A percentile compares a stretch with the other conserved stretches of the same genome.
Evolutionary conservation across 1,284 basidiomycete species (phyloP).

Genomic region (Sporisorium graminicola): DNA sequence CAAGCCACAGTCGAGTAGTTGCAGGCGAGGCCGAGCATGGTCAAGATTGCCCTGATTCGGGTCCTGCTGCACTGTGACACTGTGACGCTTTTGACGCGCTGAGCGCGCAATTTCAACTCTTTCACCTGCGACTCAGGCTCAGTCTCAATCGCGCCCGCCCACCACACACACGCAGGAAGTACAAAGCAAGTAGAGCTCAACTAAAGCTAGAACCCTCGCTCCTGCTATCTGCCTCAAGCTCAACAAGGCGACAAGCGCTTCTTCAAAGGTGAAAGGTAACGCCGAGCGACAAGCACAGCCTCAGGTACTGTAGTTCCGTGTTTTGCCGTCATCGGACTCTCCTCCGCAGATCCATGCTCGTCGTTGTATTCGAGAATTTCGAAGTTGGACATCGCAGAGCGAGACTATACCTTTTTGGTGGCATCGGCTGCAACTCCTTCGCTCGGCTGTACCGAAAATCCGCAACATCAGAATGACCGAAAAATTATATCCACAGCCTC

Average conservation of each 20-base stretch:
- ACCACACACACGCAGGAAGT: no score
- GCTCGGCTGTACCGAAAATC: slow-evolving; percentile 24
- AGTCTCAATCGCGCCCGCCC: background rate
- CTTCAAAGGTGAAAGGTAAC: no score
- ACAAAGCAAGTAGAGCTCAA: no score
- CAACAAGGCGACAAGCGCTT: background rate
- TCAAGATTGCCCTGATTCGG: background rate
- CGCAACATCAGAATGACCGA: background rate
- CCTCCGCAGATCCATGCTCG: background rate
- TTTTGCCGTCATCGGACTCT: no score
- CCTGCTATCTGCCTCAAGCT: no score
- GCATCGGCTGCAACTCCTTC: slow-evolving; percentile 7
- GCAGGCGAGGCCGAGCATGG: background rate
- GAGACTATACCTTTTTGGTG: background rate
- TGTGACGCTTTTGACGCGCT: background rate
- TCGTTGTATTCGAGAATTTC: background rate
- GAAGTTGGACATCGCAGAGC: background rate
- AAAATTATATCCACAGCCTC: background rate
- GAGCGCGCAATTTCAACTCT: slow-evolving; percentile 4
- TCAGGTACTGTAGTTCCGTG: no score
- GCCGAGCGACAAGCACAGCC: no score
- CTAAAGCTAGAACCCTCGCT: no score
- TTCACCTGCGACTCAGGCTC: background rate
- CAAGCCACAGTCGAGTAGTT: background rate
- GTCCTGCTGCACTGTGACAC: background rate